Base-by-base conservation (phyloP, 1,139 yeast genomes). In the Sugiyamaella japonica region DNA sequence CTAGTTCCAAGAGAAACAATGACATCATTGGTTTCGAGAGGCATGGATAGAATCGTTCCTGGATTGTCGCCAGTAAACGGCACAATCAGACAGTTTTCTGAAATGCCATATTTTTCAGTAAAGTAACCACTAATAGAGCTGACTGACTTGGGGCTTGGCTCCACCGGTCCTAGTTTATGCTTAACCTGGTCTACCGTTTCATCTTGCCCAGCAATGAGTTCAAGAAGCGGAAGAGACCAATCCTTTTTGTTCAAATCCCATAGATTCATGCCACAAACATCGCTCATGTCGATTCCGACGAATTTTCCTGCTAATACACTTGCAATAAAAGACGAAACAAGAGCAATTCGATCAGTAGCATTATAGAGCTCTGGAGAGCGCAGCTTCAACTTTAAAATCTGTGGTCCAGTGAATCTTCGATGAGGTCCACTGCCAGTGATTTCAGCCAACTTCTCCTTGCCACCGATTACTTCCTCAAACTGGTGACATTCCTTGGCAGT, bases 211-310 rank as follows among this genome's bases (percentile, higher is more conserved):
- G 72, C 71, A 47, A 74, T 65, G 34, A 79, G 53, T 0, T 66
- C 57, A 36, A 83, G 66, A 47, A 89, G 74, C 16, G 76, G 76
- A 10, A 79, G 80, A 64, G 81, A 76, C 75, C 81, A 87, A 28
- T 76, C 68, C 40, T 77, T 73, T 29, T 79, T 73, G 15, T 73
- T 59, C 42, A 89, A 78, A 68, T 88, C 91, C 74, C 89, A 89
- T 50, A 90, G 66, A 63, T 89, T 89, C 93, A 89, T 89, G 3
- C 97, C 97, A 71, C 97, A 89, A 1, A 89, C 96, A 70, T 89
- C 97, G 13, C 91, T 84, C 63, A 85, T 85, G 63, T 90, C 97
- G 50, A 89, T 74, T 1, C 80, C 77, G 2, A 86, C 77, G 37
- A 86, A 73, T 52, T 75, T 63, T 8, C 96, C 96, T 25, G 84